A percentile compares a stretch with the other conserved stretches of the same genome.
phyloP scores from a whole-genome alignment of 805 yeast genomes.

The Lachancea dasiensis region DNA sequence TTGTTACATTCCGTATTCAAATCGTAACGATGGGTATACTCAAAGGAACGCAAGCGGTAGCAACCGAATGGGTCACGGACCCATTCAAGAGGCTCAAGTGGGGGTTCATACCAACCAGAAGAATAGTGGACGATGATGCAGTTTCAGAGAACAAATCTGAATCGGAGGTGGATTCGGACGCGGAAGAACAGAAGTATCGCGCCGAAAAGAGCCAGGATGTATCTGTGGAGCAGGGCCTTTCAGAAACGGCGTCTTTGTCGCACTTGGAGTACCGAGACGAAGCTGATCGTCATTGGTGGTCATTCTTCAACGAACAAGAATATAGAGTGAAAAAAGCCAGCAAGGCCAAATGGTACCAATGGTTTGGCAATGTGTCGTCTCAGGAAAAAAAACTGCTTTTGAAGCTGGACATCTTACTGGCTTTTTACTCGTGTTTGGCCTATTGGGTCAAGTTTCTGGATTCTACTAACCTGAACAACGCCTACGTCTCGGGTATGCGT shows the following conservation, averaged over 20 bases:
- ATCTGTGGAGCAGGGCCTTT: background rate
- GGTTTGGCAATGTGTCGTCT: slow-evolving; percentile 49
- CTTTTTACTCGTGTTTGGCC: slow-evolving; percentile 49
- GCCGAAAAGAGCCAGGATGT: slow-evolving; percentile 1
- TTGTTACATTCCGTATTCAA: background rate
- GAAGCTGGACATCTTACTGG: slow-evolving; percentile 47
- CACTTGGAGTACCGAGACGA: slow-evolving; percentile 45
- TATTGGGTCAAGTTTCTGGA: slow-evolving; percentile 67
- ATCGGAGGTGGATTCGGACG: slow-evolving; percentile 2
- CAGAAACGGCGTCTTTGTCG: too few relatives aligned
- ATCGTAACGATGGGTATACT: background rate
- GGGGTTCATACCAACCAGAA: slow-evolving; percentile 31
- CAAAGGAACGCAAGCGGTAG: too few relatives aligned
- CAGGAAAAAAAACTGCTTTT: slow-evolving; percentile 38
- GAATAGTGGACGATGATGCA: slow-evolving; percentile 23
- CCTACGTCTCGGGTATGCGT: slow-evolving; percentile 59
- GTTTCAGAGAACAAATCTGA: background rate
- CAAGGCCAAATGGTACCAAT: slow-evolving; percentile 41
- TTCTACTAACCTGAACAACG: slow-evolving; percentile 54
- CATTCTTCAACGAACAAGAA: slow-evolving; percentile 57
- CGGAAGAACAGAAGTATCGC: too few relatives aligned
- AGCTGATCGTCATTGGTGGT: slow-evolving; percentile 49
- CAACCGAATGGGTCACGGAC: slow-evolving; percentile 22
- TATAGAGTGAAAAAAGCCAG: slow-evolving; percentile 39
- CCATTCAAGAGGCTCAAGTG: slow-evolving; percentile 31